Evolutionary conservation across 441 rosid genomes (phyloP).

Genomic region (Biscutella laevigata): DNA sequence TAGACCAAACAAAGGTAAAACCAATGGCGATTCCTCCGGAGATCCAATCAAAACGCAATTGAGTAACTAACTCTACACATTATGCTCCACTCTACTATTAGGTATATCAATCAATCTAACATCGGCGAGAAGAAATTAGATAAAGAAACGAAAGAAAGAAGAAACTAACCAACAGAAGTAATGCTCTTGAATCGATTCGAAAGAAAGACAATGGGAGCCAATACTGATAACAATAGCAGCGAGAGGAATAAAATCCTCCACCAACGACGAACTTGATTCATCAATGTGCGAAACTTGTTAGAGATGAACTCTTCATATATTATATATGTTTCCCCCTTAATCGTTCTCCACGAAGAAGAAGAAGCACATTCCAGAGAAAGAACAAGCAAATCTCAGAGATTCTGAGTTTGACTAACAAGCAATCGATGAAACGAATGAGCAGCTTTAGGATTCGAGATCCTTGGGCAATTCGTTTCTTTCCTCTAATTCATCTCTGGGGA

Average conservation of each 20-base stretch:
- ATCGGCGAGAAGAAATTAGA: not conserved
- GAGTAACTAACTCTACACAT: not conserved
- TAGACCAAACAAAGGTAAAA: not conserved
- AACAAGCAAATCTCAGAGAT: too few relatives aligned
- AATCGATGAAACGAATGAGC: too few relatives aligned
- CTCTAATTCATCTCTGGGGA: too few relatives aligned
- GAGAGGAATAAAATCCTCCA: conserved; percentile 82
- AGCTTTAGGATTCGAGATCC: too few relatives aligned
- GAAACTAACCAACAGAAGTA: conserved; percentile 42
- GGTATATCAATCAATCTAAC: conserved; percentile 8
- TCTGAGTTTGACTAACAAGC: too few relatives aligned
- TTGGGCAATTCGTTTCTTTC: too few relatives aligned
- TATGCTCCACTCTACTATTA: not conserved
- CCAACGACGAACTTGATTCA: conserved; percentile 51
- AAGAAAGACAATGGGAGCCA: conserved; percentile 66
- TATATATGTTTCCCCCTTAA: too few relatives aligned
- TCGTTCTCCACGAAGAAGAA: too few relatives aligned
- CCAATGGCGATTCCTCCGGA: not conserved
- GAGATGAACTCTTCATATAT: not conserved
- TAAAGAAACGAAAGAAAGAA: not conserved
- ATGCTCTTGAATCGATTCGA: conserved; percentile 41
- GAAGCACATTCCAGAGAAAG: too few relatives aligned
- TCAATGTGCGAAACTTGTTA: conserved; percentile 31
- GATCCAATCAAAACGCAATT: not conserved
- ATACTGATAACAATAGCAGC: conserved; percentile 52